Evolutionary conservation across 1,284 basidiomycete species (phyloP).

Genomic region (Melampsora occidentalis): DNA sequence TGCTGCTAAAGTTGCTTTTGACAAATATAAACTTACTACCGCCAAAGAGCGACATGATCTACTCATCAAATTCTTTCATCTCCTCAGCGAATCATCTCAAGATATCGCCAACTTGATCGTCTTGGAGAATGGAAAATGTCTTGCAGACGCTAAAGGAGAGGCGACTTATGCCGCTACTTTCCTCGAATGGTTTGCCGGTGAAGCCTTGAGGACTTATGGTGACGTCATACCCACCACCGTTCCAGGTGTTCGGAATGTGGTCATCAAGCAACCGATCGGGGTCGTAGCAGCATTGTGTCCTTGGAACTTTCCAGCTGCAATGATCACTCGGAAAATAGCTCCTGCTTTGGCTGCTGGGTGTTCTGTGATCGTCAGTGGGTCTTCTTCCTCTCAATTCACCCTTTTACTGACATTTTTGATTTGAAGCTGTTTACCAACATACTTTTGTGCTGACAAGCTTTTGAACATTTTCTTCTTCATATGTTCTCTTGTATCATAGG

Average conservation of each 20-base stretch:
- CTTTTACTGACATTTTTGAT: neutral
- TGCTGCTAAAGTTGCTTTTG: constrained; percentile 71
- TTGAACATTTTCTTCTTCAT: neutral
- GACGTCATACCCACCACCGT: constrained; percentile 79
- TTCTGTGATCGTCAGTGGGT: constrained; percentile 66
- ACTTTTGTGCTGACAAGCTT: neutral
- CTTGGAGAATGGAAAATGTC: constrained; percentile 85
- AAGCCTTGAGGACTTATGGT: constrained; percentile 55
- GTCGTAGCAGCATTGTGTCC: constrained; percentile 52
- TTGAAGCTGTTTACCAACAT: neutral
- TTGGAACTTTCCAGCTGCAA: constrained; percentile 85
- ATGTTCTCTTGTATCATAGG: constrained; percentile 48
- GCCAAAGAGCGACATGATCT: constrained; percentile 71
- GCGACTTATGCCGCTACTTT: constrained; percentile 19
- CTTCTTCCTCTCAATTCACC: neutral
- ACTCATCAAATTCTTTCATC: constrained; percentile 67
- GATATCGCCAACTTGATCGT: constrained; percentile 73
- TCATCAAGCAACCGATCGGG: constrained; percentile 92
- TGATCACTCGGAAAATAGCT: constrained; percentile 84
- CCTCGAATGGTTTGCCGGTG: constrained; percentile 58
- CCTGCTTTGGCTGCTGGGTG: constrained; percentile 90
- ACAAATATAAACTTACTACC: constrained; percentile 60
- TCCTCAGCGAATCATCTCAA: constrained; percentile 75
- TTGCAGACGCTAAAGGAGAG: constrained; percentile 71
- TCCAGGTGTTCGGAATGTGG: constrained; percentile 72